Base-by-base conservation (phyloP, 2,329 filamentous ascomycete species). In the Aspergillus sp. region DNA sequence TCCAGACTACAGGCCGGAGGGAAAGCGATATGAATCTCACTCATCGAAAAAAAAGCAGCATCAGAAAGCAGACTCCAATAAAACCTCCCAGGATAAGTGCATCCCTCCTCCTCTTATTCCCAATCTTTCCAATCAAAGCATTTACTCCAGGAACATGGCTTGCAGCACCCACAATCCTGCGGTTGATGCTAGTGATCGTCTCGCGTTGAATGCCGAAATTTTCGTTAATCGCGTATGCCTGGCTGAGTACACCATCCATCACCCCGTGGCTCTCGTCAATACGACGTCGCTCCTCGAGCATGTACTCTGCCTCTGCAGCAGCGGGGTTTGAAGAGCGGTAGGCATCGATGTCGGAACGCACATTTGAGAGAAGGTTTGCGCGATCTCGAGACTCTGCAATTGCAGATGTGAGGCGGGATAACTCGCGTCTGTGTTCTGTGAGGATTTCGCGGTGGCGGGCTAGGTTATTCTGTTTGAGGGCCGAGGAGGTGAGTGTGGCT, bases 221-320 rank as follows among this genome's bases (percentile, higher is more conserved):
- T 78, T 98, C 92, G 72, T 96, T 96, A 53, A 98, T 91, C 11
- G 93, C 93, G 77, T 99, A 99, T 7, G 95, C 95, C 79, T 98
- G 95, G 71, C 89, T 93, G 59, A 99, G 82, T 35, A 99, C 92
- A 62, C 86, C 90, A 74, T 99, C 95, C 48, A 91, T 89, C 81
- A 96, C 87, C 66, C 86, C 89, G 76, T 98, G 90, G 69, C 90
- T 96, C 72, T 91, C 89, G 71, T 99, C 95, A 70, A 99, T 86
- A 63, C 90, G 85, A 61, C 82, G 80, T 52, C 95, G 85, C 82
- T 99, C 95, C 67, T 90, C 89, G 27, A 99, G 84, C 93, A 99
- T 97, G 80, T 98, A 99, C 60, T 99, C 93, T 47, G 91, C 91
- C 78, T 98, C 95, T 55, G 88, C 90, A 3, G 87, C 86, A 66